Evolutionary conservation across 768 basidiomycete species (phyloP), one percentile per base, ranked within the genome.

Genomic region (Agaricus subrufescens): DNA sequence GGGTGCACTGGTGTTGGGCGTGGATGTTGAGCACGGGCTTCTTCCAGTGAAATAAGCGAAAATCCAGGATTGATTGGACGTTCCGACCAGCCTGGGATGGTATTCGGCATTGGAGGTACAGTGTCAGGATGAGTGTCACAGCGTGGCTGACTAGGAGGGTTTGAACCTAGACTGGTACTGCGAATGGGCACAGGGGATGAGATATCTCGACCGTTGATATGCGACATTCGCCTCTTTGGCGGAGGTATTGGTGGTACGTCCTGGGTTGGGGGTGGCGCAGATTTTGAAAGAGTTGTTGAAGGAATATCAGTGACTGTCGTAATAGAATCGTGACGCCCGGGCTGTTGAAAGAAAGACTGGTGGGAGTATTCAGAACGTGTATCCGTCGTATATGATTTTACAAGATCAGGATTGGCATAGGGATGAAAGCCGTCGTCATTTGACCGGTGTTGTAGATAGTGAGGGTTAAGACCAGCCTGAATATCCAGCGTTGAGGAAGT

Each of bases 371-470:
- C 62, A 46, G 65, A 59, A 27, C 65, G 62, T 53, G 62, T 61
- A 47, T 72, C 72, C 45, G 73, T 62, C 53, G 74, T 66, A 48
- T 72, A 67, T 38, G 71, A 70, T 27, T 71, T 66, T 31, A 79
- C 80, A 45, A 88, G 72, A 59, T 90, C 86, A 7, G 89, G 89
- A 62, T 91, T 90, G 51, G 90, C 90, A 66, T 90, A 92, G 27
- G 90, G 90, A 71, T 92, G 90, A 39, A 79, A 64, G 39, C 66
- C 11, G 59, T 76, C 76, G 58, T 72, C 73, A 42, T 34, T 34
- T 11, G 66, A 63, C 15, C 53, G 59, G n/a, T 48, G 50, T 38
- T 53, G 54, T 57, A 58, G 46, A 40, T 54, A 62, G 51, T 45
- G 60, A 47, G 39, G 59, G 53, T 26, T 43, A 37, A 42, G 26